Evolutionary conservation across 2,329 filamentous ascomycete species (phyloP).

Genomic region (Metarhizium guizhouense): DNA sequence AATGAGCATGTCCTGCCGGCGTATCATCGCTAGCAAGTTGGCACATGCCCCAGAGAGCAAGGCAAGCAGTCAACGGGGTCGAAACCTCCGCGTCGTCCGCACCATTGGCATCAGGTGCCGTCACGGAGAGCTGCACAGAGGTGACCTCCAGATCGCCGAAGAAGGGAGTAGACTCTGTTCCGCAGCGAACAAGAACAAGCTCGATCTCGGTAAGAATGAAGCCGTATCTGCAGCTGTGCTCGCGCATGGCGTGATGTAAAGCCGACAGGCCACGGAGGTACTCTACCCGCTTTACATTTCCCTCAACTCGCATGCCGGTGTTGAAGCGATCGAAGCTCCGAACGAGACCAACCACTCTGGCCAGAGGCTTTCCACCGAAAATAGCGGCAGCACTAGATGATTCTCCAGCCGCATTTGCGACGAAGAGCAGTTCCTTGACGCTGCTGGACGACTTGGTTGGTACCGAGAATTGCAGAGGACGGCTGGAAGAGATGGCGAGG

Average conservation of each 20-base stretch:
- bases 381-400: slow-evolving; percentile 44
- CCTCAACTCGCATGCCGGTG: slow-evolving; percentile 82
- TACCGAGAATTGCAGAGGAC: slow-evolving; percentile 46
- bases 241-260: slow-evolving; percentile 85
- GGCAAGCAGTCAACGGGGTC: slow-evolving; percentile 55
- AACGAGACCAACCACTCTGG: slow-evolving; percentile 71
- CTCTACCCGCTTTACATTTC: slow-evolving; percentile 75
- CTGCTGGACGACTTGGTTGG: slow-evolving; percentile 23
- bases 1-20: slow-evolving; percentile 47
- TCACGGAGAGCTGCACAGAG: slow-evolving; percentile 46
- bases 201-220: slow-evolving; percentile 97
- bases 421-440: slow-evolving; percentile 49
- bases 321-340: slow-evolving; percentile 93
- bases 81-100: slow-evolving; percentile 33
- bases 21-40: slow-evolving; percentile 55
- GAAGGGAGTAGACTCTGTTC: slow-evolving; percentile 60
- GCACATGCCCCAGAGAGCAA: slow-evolving; percentile 72
- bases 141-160: slow-evolving; percentile 83
- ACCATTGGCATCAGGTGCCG: slow-evolving; percentile 20
- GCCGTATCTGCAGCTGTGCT: slow-evolving; percentile 85
- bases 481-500: slow-evolving; percentile 63
- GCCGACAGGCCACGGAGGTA: slow-evolving; percentile 83
- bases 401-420: slow-evolving; percentile 53
- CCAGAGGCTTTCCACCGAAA: slow-evolving; percentile 37
- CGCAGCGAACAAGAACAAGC: slow-evolving; percentile 79